Evolutionary conservation across 208 protist genomes (phyloP).

Genomic region (Leishmania guyanensis): DNA sequence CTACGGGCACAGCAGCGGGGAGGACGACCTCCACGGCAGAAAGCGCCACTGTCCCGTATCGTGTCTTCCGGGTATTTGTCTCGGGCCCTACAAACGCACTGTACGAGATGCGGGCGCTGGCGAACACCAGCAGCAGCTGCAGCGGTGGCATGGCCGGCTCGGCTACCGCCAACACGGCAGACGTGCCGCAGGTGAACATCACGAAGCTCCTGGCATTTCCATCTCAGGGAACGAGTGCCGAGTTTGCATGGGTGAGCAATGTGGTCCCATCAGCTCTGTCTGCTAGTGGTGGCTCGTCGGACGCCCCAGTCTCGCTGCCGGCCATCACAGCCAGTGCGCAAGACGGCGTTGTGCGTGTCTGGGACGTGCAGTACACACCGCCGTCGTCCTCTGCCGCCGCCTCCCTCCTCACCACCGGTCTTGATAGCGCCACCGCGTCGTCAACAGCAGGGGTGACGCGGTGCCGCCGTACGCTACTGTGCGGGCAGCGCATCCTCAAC

Average conservation of each 20-base stretch:
- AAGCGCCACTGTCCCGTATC: neutral
- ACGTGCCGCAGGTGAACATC: conserved; percentile 25
- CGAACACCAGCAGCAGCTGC: neutral
- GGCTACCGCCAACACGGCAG: conserved; percentile 1
- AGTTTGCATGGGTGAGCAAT: conserved; percentile 68
- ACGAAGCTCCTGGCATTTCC: conserved; percentile 70
- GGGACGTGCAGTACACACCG: conserved; percentile 53
- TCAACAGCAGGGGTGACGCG: conserved; percentile 26
- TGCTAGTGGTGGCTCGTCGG: neutral
- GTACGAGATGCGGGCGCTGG: conserved; percentile 38
- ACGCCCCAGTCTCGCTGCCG: conserved; percentile 13
- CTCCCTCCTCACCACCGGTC: neutral
- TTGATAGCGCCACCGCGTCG: neutral
- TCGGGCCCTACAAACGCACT: conserved; percentile 62
- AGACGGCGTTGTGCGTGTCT: conserved; percentile 74
- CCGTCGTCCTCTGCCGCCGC: neutral
- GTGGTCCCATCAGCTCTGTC: neutral
- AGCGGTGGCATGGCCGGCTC: neutral
- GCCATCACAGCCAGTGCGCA: conserved; percentile 72
- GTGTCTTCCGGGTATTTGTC: conserved; percentile 53
- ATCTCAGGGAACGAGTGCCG: conserved; percentile 60
- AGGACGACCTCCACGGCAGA: neutral
- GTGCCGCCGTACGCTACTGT: conserved; percentile 77
- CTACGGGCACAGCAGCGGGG: neutral
- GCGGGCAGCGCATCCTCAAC: conserved; percentile 77